Evolutionary conservation across 2,329 filamentous ascomycete genomes (phyloP), one percentile per base, ranked within the genome.

Genomic region (Aureobasidium melanogenum): DNA sequence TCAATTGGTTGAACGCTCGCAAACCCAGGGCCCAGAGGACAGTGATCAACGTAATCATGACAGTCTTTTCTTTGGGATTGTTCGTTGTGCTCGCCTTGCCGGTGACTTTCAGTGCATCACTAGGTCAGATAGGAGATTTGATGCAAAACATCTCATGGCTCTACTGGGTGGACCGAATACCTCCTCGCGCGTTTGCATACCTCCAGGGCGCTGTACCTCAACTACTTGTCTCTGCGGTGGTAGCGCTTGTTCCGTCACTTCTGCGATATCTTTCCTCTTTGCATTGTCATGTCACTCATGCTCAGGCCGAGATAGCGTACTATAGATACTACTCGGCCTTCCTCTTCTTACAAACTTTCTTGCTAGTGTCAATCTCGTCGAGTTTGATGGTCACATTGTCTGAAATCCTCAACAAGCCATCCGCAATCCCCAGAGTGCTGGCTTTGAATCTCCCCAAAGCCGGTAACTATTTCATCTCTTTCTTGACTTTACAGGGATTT

Each of bases 391-490:
- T 54, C 3, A 54, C 50, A 10, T 28, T 54, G 19, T 54, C 50
- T 10, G 19, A 54, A 34, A 24, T 54, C 32, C 12, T 54, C 12
- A 38, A 26, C 15, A 14, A 54, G 8, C 50, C 50, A 54, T 54
- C 50, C 1, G 17, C n/a, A 28, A 54, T 54, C 39, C 50, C 50
- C 15, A 14, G 50, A 38, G 50, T 54, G 22, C 34, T 54, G 14
- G 50, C 50, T 22, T 28, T 54, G 17, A 54, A 54, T n/a, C 50
- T 54, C 10, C 50, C 50, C 5, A 54, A 54, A 39, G 50, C 50
- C 15, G 50, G 50, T 9, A 54, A 54, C 50, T 54, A 54, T 17
- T 54, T 54, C 22, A 38, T 54, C 50, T 54, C 50, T n/a, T 54
- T 26, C 22, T n/a, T 54, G 10, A 54, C 50, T n/a, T 54, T 54